Conservation (phyloP, 108 stramenopile species). For the Pseudonitzschia multiseries region DNA sequence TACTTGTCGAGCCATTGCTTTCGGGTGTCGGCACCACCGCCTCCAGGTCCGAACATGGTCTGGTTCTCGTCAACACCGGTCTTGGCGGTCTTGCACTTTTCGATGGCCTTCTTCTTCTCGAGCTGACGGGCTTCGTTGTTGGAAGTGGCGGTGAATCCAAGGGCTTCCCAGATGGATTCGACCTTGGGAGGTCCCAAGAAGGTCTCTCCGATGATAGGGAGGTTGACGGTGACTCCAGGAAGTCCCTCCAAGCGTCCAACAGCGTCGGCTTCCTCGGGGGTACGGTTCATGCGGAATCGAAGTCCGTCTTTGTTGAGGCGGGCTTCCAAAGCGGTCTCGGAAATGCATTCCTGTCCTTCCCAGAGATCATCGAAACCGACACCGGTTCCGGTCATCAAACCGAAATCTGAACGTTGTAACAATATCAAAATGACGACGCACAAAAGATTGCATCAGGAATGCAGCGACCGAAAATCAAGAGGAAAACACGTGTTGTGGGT, state of each 20-base stretch:
- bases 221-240: slow-evolving; percentile 74
- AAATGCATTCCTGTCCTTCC: slow-evolving; percentile 68
- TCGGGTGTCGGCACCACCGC: slow-evolving; percentile 71
- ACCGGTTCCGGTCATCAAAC: slow-evolving; percentile 70
- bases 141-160: slow-evolving; percentile 89
- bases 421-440: background rate
- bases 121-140: slow-evolving; percentile 86
- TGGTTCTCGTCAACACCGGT: background rate
- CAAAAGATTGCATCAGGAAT: too few species aligned
- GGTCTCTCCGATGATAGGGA: slow-evolving; percentile 85
- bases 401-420: slow-evolving; percentile 56
- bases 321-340: slow-evolving; percentile 76
- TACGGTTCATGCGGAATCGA: slow-evolving; percentile 87
- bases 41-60: slow-evolving; percentile 33
- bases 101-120: slow-evolving; percentile 85
- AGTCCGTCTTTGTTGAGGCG: slow-evolving; percentile 82
- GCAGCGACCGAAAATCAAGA: too few species aligned
- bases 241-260: slow-evolving; percentile 66
- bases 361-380: slow-evolving; percentile 78
- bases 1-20: slow-evolving; percentile 87
- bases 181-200: slow-evolving; percentile 87
- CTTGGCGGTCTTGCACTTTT: slow-evolving; percentile 63
- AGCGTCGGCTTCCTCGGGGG: slow-evolving; percentile 69
- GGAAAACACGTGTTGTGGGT: too few species aligned
- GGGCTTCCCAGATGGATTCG: slow-evolving; percentile 81